A percentile compares a stretch with the other conserved stretches of the same genome.
Conservation (phyloP, 129 eudicot genomes). For the Escallonia rubra region DNA sequence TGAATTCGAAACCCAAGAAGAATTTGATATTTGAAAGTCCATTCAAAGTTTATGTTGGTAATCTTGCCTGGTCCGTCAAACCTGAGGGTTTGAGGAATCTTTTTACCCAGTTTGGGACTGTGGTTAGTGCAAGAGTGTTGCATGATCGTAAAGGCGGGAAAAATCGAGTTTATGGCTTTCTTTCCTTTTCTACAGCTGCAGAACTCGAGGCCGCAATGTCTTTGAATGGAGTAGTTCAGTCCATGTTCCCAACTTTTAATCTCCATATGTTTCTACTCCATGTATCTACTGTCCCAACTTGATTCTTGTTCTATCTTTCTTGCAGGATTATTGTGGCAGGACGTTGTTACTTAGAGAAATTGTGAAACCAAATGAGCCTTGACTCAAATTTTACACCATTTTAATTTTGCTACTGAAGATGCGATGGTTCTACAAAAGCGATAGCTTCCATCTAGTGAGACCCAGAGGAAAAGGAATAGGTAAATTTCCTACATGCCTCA, state of each 20-base stretch:
- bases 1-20: constrained; percentile 29
- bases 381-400: constrained; percentile 10
- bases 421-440: too few species aligned
- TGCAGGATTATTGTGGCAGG: constrained; percentile 44
- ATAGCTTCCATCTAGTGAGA: too few species aligned
- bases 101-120: constrained; percentile 39
- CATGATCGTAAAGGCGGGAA: constrained; percentile 46
- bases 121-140: constrained; percentile 40
- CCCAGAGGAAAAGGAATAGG: too few species aligned
- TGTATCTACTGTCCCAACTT: background rate
- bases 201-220: constrained; percentile 47
- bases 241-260: background rate
- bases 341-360: constrained; percentile 35
- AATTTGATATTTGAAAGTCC: constrained; percentile 38
- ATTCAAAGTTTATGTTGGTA: constrained; percentile 36
- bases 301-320: background rate
- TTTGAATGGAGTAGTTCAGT: constrained; percentile 40
- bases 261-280: background rate
- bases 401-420: too few species aligned
- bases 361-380: constrained; percentile 20
- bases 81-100: constrained; percentile 40
- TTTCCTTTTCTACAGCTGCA: constrained; percentile 33
- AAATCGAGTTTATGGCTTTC: constrained; percentile 45
- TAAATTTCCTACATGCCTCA: too few species aligned
- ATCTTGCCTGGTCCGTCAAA: constrained; percentile 45